Conservation (phyloP, 306 rosid species). For the Lotus japonicus region DNA sequence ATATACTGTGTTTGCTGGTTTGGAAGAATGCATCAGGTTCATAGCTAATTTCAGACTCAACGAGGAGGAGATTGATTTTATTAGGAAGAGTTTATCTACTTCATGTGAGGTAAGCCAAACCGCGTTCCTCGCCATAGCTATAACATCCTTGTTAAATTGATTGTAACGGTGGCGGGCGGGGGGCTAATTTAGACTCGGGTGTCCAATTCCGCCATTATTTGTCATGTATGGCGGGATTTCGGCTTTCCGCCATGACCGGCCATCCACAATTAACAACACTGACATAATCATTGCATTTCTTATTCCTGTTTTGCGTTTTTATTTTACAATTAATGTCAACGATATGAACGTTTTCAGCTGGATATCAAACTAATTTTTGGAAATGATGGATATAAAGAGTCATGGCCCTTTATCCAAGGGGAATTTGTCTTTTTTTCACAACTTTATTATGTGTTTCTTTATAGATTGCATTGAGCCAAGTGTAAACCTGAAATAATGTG, state of each 20-base stretch:
- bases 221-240: no score
- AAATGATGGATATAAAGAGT: not conserved
- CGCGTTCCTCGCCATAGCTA: no score
- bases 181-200: no score
- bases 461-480: not conserved
- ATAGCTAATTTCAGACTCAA: slow-evolving; percentile 81
- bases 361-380: not conserved
- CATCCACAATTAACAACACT: no score
- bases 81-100: slow-evolving; percentile 59
- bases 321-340: not conserved
- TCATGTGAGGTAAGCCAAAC: slow-evolving; percentile 67
- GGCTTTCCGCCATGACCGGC: no score
- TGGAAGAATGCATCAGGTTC: slow-evolving; percentile 88
- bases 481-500: slow-evolving; percentile 4
- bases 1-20: slow-evolving; percentile 89
- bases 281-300: not conserved
- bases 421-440: slow-evolving; percentile 9
- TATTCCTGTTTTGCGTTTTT: not conserved
- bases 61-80: slow-evolving; percentile 72
- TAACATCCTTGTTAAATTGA: no score
- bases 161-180: no score
- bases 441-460: not conserved
- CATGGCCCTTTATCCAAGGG: not conserved
- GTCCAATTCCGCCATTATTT: no score
- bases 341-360: no score